A percentile compares a stretch with the other conserved stretches of the same genome.
Conservation (phyloP, 495 filamentous ascomycete species). For the Penicillium cataractarum region DNA sequence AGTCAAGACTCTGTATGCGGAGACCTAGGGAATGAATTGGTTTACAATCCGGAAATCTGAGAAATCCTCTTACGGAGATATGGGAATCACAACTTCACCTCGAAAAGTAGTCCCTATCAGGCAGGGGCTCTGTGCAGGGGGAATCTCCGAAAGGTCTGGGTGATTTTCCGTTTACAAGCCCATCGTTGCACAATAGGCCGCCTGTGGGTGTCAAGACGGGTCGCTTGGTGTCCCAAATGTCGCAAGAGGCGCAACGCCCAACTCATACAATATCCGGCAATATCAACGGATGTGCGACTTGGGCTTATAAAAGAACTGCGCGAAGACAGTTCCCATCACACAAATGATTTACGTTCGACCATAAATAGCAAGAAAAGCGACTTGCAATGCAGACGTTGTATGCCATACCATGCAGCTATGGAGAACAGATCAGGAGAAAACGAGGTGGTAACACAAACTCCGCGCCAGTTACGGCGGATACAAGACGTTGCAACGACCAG, state of each 20-base stretch:
- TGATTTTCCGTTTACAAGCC: background rate
- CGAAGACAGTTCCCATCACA: background rate
- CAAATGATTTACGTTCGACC: background rate
- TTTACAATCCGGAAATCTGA: too few species aligned
- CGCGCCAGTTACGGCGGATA: constrained; percentile 16
- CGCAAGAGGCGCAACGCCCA: background rate
- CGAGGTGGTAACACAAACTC: constrained; percentile 19
- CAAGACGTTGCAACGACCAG: constrained; percentile 3
- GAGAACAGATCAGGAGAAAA: background rate
- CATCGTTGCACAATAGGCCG: background rate
- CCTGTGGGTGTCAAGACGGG: background rate
- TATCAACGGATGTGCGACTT: background rate
- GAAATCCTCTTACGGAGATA: background rate
- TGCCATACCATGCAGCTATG: constrained; percentile 2
- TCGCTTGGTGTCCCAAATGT: background rate
- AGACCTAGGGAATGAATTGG: background rate
- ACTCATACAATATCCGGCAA: background rate
- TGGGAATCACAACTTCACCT: background rate
- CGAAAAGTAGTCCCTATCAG: background rate
- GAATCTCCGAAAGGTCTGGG: background rate
- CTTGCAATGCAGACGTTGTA: constrained; percentile 7
- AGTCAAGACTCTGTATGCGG: background rate
- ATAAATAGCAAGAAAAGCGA: background rate
- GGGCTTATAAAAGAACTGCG: background rate
- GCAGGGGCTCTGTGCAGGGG: background rate